Percentiles rank a stretch among this genome's conserved stretches.
These are phyloP conservation scores for Diphasiastrum complanatum DNA, from an alignment of 83 land plant genomes.

Conservation along the genomic window DNA sequence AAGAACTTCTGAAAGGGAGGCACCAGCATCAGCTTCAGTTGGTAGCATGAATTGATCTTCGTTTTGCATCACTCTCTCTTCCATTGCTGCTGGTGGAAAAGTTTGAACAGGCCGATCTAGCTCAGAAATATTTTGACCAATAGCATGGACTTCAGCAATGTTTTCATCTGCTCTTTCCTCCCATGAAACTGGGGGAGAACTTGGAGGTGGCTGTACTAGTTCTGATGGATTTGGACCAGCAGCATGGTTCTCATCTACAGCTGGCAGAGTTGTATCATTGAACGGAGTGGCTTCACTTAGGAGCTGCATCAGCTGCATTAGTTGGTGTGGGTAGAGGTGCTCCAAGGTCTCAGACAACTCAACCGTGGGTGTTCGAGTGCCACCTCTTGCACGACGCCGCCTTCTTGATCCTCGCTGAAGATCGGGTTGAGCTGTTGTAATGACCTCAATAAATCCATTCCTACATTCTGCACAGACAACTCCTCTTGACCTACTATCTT, in stretches of 20 bases:
- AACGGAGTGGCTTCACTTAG: too few relatives aligned
- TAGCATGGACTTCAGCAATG: not conserved
- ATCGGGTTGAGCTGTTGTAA: constrained; percentile 13
- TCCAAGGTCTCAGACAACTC: constrained; percentile 25
- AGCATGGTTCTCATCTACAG: too few relatives aligned
- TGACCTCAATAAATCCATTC: constrained; percentile 36
- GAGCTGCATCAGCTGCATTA: not conserved
- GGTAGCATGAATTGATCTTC: not conserved
- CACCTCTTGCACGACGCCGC: not conserved
- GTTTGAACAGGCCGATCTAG: too few relatives aligned
- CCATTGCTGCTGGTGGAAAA: too few relatives aligned
- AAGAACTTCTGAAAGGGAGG: too few relatives aligned
- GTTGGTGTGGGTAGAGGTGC: too few relatives aligned
- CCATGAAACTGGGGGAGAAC: too few relatives aligned
- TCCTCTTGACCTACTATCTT: constrained; percentile 14
- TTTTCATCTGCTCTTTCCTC: not conserved
- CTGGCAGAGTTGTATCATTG: too few relatives aligned
- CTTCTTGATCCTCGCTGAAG: constrained; percentile 5
- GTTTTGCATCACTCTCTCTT: too few relatives aligned
- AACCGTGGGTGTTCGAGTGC: constrained; percentile 7
- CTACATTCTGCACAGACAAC: constrained; percentile 40
- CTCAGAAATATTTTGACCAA: not conserved
- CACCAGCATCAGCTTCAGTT: not conserved
- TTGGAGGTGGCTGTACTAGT: too few relatives aligned
- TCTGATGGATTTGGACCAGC: too few relatives aligned